Conservation (phyloP, 2,329 filamentous ascomycete species). For the Penicillium griseofulvum region DNA sequence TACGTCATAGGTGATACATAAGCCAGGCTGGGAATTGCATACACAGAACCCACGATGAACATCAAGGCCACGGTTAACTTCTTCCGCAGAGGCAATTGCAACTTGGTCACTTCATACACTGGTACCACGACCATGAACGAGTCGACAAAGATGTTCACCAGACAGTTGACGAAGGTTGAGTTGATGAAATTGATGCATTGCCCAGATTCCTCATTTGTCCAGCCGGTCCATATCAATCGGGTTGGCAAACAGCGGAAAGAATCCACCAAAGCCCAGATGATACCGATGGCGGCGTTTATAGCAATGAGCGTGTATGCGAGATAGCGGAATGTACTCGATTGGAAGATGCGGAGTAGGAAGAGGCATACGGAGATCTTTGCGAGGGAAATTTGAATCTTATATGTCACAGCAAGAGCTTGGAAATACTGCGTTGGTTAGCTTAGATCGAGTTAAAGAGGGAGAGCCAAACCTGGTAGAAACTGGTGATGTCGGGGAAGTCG, state of each 20-base stretch:
- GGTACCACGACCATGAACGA: constrained; percentile 17
- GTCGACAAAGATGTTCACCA: constrained; percentile 24
- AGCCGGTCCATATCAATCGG: constrained; percentile 18
- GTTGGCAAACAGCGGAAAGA: constrained; percentile 18
- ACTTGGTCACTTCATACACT: constrained; percentile 20
- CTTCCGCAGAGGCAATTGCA: constrained; percentile 17
- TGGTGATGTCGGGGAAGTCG: constrained; percentile 15
- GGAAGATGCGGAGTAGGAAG: constrained; percentile 25
- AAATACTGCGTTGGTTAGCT: constrained; percentile 13
- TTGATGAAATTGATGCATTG: constrained; percentile 20
- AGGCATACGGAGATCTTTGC: constrained; percentile 21
- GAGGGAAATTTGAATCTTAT: constrained; percentile 19
- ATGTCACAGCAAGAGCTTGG: constrained; percentile 17
- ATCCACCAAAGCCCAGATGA: constrained; percentile 20
- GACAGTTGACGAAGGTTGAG: constrained; percentile 19
- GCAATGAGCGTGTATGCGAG: constrained; percentile 16
- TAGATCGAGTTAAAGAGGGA: too few relatives aligned
- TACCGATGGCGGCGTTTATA: constrained; percentile 16
- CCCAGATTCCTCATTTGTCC: constrained; percentile 17
- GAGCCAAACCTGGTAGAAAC: constrained; percentile 12
- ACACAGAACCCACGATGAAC: constrained; percentile 20
- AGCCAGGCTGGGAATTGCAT: background rate
- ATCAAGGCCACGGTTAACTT: constrained; percentile 19
- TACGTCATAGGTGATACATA: background rate
- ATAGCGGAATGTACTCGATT: constrained; percentile 18